Conservation (phyloP, 2,329 filamentous ascomycete species). For the Trichophyton mentagrophytes region DNA sequence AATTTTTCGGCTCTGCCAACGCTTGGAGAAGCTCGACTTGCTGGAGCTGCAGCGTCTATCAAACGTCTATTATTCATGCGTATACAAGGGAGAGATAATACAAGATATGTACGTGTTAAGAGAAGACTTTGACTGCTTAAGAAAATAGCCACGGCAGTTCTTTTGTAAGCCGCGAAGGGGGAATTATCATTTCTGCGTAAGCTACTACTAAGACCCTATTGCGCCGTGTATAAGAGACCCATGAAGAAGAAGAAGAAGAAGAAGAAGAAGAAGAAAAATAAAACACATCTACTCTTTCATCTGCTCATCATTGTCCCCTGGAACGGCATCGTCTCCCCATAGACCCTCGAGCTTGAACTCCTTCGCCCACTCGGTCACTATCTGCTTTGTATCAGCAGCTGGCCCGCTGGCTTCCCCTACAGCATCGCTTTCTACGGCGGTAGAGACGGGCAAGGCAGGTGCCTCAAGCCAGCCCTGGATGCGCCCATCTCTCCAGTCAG, state of each 20-base stretch:
- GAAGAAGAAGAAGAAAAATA: not conserved
- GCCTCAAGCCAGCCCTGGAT: constrained; percentile 86
- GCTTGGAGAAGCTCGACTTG: no score
- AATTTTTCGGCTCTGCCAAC: no score
- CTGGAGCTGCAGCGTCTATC: no score
- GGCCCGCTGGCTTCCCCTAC: not conserved
- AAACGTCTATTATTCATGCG: no score
- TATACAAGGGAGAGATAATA: not conserved
- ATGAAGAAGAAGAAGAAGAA: not conserved
- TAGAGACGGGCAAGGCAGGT: constrained; percentile 48
- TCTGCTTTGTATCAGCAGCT: constrained; percentile 60
- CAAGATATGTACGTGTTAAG: not conserved
- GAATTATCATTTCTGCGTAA: not conserved
- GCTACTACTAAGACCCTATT: not conserved
- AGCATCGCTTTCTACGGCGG: constrained; percentile 24
- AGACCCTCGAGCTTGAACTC: constrained; percentile 92
- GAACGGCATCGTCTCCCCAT: constrained; percentile 54
- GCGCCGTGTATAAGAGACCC: no score
- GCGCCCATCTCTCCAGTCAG: constrained; percentile 90
- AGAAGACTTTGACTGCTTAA: not conserved
- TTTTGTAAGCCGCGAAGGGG: not conserved
- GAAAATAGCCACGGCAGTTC: not conserved
- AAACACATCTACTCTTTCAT: constrained; percentile 27
- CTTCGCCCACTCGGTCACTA: constrained; percentile 83
- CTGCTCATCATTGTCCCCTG: constrained; percentile 25